These are phyloP conservation scores for Trichoderma afroharzianum DNA, from an alignment of 2,329 filamentous ascomycete species.

Conservation along the genomic window DNA sequence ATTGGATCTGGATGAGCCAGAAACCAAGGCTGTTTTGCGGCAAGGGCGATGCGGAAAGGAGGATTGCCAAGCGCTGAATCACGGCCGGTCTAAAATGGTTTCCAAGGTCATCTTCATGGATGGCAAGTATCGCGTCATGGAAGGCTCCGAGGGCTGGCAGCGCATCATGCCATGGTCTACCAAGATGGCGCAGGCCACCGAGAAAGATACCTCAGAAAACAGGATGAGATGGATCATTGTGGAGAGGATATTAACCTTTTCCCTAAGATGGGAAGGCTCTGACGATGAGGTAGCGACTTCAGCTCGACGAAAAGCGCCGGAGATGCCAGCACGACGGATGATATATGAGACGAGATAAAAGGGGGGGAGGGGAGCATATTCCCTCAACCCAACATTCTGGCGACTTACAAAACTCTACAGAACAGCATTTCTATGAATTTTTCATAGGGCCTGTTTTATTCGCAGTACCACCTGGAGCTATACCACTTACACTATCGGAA, in stretches of 20 bases:
- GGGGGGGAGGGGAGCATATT: not conserved
- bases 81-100: constrained; percentile 35
- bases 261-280: constrained; percentile 34
- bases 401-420: not conserved
- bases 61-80: constrained; percentile 36
- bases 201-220: constrained; percentile 29
- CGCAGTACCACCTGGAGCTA: not conserved
- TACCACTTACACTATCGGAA: not conserved
- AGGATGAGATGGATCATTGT: constrained; percentile 38
- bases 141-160: constrained; percentile 29
- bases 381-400: not conserved
- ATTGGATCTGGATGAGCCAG: constrained; percentile 33
- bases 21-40: constrained; percentile 32
- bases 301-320: constrained; percentile 17
- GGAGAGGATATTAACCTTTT: constrained; percentile 37
- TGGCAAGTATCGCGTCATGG: constrained; percentile 29
- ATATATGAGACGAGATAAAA: constrained; percentile 2
- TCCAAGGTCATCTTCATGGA: constrained; percentile 38
- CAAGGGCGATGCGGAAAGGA: constrained; percentile 35
- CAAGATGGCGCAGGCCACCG: constrained; percentile 26
- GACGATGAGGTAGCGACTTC: constrained; percentile 25
- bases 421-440: not conserved
- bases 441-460: not conserved
- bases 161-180: constrained; percentile 33
- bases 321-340: constrained; percentile 4